A percentile compares a stretch with the other conserved stretches of the same genome.
Conservation (phyloP, 768 basidiomycete genomes). For the Fomitopsis pulvina region DNA sequence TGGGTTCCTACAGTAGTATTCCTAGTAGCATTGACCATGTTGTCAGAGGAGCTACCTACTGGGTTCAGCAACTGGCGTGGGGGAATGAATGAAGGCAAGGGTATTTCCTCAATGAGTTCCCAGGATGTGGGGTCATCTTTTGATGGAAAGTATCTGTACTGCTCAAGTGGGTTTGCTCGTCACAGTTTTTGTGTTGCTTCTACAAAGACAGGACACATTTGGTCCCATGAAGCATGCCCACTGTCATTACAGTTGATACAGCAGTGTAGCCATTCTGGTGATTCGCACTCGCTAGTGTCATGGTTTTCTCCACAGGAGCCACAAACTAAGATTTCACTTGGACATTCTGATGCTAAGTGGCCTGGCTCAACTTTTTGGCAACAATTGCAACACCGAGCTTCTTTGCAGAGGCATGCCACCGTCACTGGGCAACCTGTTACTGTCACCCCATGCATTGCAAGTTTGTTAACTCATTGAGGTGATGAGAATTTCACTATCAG, state of each 20-base stretch:
- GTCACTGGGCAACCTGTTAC: slow-evolving; percentile 11
- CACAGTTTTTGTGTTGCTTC: neutral
- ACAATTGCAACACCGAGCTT: slow-evolving; percentile 21
- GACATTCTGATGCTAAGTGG: slow-evolving; percentile 14
- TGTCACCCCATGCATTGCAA: slow-evolving; percentile 15
- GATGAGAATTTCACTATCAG: slow-evolving; percentile 17
- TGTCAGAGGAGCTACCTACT: no score
- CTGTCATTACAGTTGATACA: slow-evolving; percentile 22
- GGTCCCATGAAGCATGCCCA: slow-evolving; percentile 25
- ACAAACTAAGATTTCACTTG: slow-evolving; percentile 7
- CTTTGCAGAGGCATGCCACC: slow-evolving; percentile 12
- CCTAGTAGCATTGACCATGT: no score
- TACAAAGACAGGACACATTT: slow-evolving; percentile 18
- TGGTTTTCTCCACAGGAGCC: slow-evolving; percentile 12
- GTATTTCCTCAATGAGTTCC: no score
- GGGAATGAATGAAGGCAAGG: no score
- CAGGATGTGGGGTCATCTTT: slow-evolving; percentile 9
- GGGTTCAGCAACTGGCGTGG: no score
- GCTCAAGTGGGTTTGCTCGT: slow-evolving; percentile 1
- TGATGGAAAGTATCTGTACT: slow-evolving; percentile 6
- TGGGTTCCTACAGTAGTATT: no score
- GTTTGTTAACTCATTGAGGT: slow-evolving; percentile 17
- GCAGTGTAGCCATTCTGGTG: neutral
- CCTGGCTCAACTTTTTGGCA: slow-evolving; percentile 15
- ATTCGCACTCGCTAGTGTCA: slow-evolving; percentile 12